Evolutionary conservation across 2,329 filamentous ascomycete species (phyloP).

Genomic region (Aspergillus hiratsukae): DNA sequence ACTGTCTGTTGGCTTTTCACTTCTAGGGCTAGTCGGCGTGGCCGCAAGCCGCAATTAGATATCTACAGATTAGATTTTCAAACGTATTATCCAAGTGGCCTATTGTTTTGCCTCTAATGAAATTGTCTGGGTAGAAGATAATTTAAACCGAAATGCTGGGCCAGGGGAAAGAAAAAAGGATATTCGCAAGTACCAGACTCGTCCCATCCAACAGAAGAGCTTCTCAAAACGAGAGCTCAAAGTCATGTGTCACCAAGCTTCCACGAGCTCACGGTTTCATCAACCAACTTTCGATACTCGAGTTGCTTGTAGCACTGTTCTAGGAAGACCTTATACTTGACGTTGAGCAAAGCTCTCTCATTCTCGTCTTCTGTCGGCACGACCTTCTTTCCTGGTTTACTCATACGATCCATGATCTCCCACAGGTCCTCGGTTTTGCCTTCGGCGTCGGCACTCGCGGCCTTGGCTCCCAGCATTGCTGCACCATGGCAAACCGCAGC

Average conservation of each 20-base stretch:
- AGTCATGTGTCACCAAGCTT: constrained; percentile 7
- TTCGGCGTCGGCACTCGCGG: constrained; percentile 73
- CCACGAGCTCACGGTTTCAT: constrained; percentile 54
- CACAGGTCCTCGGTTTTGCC: constrained; percentile 83
- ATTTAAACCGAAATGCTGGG: not conserved
- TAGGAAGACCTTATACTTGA: constrained; percentile 94
- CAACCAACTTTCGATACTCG: constrained; percentile 72
- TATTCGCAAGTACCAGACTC: not conserved
- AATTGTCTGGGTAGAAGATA: not conserved
- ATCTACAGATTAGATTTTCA: not conserved
- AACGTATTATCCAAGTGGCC: not conserved
- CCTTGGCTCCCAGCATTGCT: constrained; percentile 95
- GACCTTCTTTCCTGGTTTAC: constrained; percentile 83
- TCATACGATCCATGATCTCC: constrained; percentile 97
- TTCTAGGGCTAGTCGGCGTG: too few species aligned
- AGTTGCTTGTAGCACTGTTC: constrained; percentile 87
- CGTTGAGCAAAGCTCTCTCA: constrained; percentile 74
- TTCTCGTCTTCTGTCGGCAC: constrained; percentile 65
- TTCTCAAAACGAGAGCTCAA: not conserved
- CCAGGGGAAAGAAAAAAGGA: not conserved
- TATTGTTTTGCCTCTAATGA: not conserved
- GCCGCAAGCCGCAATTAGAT: not conserved
- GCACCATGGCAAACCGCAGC: constrained; percentile 97
- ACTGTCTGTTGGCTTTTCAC: not conserved
- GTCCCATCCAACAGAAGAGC: not conserved